Evolutionary conservation across 805 yeast species (phyloP).

Genomic region (Ogataea paradorogensis): DNA sequence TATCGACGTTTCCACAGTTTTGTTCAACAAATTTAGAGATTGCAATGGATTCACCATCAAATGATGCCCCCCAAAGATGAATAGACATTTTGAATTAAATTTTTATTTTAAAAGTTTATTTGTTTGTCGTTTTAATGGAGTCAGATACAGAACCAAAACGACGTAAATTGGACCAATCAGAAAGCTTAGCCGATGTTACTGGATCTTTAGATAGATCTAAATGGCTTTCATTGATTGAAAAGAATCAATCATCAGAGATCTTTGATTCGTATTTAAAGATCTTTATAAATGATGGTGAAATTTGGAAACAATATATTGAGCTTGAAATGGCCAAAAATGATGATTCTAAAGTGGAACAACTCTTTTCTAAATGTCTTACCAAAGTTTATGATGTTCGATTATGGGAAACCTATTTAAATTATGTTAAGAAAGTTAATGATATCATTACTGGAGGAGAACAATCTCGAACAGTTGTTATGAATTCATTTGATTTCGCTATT

Average conservation of each 20-base stretch:
- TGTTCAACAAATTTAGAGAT: slow-evolving; percentile 39
- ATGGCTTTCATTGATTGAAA: slow-evolving; percentile 56
- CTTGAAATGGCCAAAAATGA: slow-evolving; percentile 65
- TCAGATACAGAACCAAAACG: slow-evolving; percentile 1
- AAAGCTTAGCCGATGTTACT: not conserved
- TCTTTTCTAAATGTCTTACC: slow-evolving; percentile 64
- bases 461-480: slow-evolving; percentile 68
- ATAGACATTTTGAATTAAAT: slow-evolving; percentile 28
- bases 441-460: slow-evolving; percentile 79
- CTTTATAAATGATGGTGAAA: slow-evolving; percentile 65
- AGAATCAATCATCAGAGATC: slow-evolving; percentile 48
- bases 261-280: slow-evolving; percentile 59
- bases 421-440: slow-evolving; percentile 68
- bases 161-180: slow-evolving; percentile 51
- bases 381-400: slow-evolving; percentile 61
- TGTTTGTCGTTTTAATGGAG: not conserved
- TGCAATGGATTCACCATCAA: slow-evolving; percentile 54
- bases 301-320: slow-evolving; percentile 75
- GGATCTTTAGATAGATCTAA: slow-evolving; percentile 42
- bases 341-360: slow-evolving; percentile 56
- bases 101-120: slow-evolving; percentile 8
- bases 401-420: slow-evolving; percentile 75
- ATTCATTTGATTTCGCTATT: slow-evolving; percentile 82
- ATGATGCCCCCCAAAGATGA: slow-evolving; percentile 51
- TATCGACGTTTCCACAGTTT: slow-evolving; percentile 24